Conservation (phyloP, 2,329 filamentous ascomycete species). For the Elsinoe ampelina region DNA sequence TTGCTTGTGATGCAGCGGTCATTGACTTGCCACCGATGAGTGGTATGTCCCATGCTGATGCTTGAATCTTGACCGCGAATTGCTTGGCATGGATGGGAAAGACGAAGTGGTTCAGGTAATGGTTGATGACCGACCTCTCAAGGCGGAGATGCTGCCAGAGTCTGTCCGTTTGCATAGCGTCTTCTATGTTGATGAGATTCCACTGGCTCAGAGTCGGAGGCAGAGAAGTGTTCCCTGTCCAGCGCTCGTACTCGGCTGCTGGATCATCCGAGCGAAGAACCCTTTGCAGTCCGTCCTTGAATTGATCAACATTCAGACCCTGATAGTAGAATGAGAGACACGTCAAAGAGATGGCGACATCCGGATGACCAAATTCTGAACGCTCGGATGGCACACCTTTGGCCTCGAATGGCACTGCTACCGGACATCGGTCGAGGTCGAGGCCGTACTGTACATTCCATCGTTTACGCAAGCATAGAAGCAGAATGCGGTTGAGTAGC, state of each 20-base stretch:
- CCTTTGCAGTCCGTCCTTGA: constrained; percentile 36
- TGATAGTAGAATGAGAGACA: constrained; percentile 59
- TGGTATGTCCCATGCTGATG: constrained; percentile 60
- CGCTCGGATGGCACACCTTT: constrained; percentile 55
- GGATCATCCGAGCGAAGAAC: constrained; percentile 47
- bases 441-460: constrained; percentile 56
- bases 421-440: constrained; percentile 41
- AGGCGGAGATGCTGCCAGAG: constrained; percentile 47
- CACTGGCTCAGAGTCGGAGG: constrained; percentile 12
- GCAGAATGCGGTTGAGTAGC: constrained; percentile 50
- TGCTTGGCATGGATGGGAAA: constrained; percentile 58
- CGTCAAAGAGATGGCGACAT: constrained; percentile 57
- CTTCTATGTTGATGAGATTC: constrained; percentile 48
- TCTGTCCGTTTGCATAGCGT: constrained; percentile 39
- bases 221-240: neutral
- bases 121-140: constrained; percentile 51
- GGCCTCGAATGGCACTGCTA: constrained; percentile 58
- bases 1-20: neutral
- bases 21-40: constrained; percentile 18
- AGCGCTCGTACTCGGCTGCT: constrained; percentile 40
- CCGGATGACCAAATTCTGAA: constrained; percentile 59
- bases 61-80: constrained; percentile 53
- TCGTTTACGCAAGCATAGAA: constrained; percentile 51
- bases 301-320: constrained; percentile 43
- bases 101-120: constrained; percentile 56